phyloP scores from a whole-genome alignment of 441 rosid species.

The Corymbia citriodora region DNA sequence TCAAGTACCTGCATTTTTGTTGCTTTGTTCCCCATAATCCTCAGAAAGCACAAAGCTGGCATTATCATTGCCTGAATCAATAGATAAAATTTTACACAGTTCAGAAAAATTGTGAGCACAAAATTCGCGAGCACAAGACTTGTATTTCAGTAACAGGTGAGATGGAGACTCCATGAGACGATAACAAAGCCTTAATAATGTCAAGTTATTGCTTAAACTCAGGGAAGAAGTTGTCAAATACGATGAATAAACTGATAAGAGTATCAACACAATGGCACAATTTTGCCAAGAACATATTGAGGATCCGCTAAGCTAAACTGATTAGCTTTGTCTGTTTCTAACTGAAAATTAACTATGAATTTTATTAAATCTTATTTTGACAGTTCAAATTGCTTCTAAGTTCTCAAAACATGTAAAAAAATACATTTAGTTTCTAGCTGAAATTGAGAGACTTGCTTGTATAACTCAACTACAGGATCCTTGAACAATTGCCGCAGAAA shows the following conservation, averaged over 20 bases:
- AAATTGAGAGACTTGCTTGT: not conserved
- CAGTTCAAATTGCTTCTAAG: not conserved
- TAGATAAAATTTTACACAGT: not conserved
- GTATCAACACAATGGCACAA: not conserved
- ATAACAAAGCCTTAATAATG: not conserved
- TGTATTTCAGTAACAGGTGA: not conserved
- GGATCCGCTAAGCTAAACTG: not conserved
- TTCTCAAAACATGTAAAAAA: not conserved
- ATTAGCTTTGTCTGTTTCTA: not conserved
- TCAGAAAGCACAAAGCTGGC: slow-evolving; percentile 73
- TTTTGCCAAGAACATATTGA: not conserved
- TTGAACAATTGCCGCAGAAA: not conserved
- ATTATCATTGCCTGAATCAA: slow-evolving; percentile 57
- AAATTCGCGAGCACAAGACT: not conserved
- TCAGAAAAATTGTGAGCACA: not conserved
- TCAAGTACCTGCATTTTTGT: slow-evolving; percentile 48
- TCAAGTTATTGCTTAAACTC: not conserved
- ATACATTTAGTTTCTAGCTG: not conserved
- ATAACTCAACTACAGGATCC: not conserved
- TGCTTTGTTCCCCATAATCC: slow-evolving; percentile 58
- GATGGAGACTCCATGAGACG: not conserved
- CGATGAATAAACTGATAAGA: not conserved
- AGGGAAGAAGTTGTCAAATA: not conserved
- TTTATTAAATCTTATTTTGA: not conserved
- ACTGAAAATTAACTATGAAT: not conserved